These are phyloP conservation scores for Penicillium sp. DNA, from an alignment of 2,329 filamentous ascomycete genomes.

Conservation along the genomic window DNA sequence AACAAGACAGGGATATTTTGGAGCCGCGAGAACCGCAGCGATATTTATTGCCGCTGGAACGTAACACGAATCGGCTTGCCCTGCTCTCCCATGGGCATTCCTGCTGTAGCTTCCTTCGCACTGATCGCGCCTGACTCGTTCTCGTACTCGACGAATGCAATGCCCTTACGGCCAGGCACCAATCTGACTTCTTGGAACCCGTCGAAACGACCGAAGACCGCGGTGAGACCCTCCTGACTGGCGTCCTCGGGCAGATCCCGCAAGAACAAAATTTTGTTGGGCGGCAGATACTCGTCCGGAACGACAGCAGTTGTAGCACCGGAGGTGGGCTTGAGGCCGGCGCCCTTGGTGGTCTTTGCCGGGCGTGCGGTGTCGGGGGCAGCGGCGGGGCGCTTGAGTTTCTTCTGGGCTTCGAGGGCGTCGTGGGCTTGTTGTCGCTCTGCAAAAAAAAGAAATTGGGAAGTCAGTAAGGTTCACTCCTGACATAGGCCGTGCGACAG, in stretches of 20 bases:
- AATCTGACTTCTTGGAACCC: constrained; percentile 90
- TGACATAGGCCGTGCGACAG: background rate
- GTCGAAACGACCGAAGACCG: constrained; percentile 84
- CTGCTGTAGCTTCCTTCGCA: constrained; percentile 89
- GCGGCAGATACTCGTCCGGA: constrained; percentile 95
- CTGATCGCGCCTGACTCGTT: constrained; percentile 83
- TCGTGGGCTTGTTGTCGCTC: constrained; percentile 79
- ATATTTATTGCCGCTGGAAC: constrained; percentile 73
- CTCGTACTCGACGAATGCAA: constrained; percentile 97
- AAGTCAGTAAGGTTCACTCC: constrained; percentile 3
- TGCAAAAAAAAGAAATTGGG: constrained; percentile 28
- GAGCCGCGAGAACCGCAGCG: constrained; percentile 10
- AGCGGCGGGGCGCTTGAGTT: constrained; percentile 63
- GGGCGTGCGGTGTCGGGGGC: constrained; percentile 55
- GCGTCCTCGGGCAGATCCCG: constrained; percentile 88
- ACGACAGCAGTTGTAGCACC: constrained; percentile 69
- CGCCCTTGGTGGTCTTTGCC: constrained; percentile 66
- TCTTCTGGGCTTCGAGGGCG: constrained; percentile 73
- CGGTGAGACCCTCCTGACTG: constrained; percentile 73
- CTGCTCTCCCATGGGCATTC: constrained; percentile 73
- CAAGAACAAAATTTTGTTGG: constrained; percentile 94
- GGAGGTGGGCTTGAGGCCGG: constrained; percentile 74
- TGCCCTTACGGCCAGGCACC: constrained; percentile 80
- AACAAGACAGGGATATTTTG: constrained; percentile 19
- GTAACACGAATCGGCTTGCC: constrained; percentile 87